Conservation (phyloP, 2,329 filamentous ascomycete genomes). For the Moelleriella libera region DNA sequence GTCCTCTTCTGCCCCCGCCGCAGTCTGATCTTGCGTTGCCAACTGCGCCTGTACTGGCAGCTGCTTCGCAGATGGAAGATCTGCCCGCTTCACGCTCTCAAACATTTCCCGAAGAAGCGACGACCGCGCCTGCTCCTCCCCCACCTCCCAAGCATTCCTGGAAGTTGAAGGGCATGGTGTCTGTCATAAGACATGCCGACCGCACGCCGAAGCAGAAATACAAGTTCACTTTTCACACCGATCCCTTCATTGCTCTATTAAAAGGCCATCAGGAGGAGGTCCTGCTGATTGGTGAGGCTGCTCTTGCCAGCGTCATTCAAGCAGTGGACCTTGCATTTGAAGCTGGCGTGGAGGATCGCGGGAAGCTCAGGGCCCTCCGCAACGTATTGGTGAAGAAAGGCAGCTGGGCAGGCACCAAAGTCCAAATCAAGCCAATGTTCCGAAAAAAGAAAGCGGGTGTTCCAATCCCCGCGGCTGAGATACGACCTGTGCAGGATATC, state of each 20-base stretch:
- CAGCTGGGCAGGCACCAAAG: slow-evolving; percentile 87
- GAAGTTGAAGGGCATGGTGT: slow-evolving; percentile 96
- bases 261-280: slow-evolving; percentile 96
- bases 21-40: slow-evolving; percentile 13
- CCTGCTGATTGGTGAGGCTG: slow-evolving; percentile 79
- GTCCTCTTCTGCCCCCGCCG: slow-evolving; percentile 19
- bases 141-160: slow-evolving; percentile 80
- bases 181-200: slow-evolving; percentile 91
- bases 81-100: slow-evolving; percentile 9
- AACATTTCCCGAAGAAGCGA: slow-evolving; percentile 22
- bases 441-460: slow-evolving; percentile 67
- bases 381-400: slow-evolving; percentile 89
- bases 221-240: slow-evolving; percentile 97
- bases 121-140: slow-evolving; percentile 47
- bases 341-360: slow-evolving; percentile 68
- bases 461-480: slow-evolving; percentile 21
- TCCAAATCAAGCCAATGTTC: slow-evolving; percentile 99
- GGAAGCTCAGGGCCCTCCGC: slow-evolving; percentile 72
- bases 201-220: slow-evolving; percentile 98
- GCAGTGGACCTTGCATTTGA: slow-evolving; percentile 72
- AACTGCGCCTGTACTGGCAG: slow-evolving; percentile 16
- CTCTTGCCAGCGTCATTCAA: slow-evolving; percentile 74
- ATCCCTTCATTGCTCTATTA: slow-evolving; percentile 86
- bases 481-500: slow-evolving; percentile 15
- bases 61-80: slow-evolving; percentile 21